Evolutionary conservation across 345 rosid genomes (phyloP).

Genomic region (Kandelia obovata): DNA sequence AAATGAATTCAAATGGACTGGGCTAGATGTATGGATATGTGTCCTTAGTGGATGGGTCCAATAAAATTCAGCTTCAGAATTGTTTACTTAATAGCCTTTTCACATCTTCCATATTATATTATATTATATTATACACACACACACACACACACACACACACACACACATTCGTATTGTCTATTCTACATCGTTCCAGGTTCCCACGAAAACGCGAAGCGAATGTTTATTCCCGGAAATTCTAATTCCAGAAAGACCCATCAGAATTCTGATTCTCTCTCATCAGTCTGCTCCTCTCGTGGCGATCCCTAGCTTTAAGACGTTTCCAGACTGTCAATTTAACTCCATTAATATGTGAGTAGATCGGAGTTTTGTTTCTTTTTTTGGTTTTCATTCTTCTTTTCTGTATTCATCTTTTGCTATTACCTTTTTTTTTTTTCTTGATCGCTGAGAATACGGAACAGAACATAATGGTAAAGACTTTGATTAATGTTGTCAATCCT

Average conservation of each 20-base stretch:
- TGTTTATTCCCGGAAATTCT: too few relatives aligned
- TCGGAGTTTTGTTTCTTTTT: background rate
- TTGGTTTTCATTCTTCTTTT: background rate
- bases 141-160: too few relatives aligned
- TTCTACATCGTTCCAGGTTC: too few relatives aligned
- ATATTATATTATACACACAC: too few relatives aligned
- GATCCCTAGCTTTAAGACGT: background rate
- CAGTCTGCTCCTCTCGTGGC: background rate
- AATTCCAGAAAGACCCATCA: background rate
- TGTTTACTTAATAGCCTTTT: background rate
- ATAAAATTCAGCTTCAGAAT: too few relatives aligned
- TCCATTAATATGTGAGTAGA: constrained; percentile 8
- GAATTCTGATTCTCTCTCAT: background rate
- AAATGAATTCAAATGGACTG: too few relatives aligned
- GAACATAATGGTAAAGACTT: background rate
- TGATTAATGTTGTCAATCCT: too few relatives aligned
- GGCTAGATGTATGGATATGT: too few relatives aligned
- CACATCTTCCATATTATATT: too few relatives aligned
- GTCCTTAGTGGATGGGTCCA: too few relatives aligned
- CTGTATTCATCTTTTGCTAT: background rate
- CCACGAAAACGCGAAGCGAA: too few relatives aligned
- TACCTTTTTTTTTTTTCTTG: background rate
- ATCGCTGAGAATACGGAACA: background rate
- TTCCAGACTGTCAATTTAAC: background rate
- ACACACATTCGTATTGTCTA: too few relatives aligned